These are phyloP conservation scores for Podaxis sp. DNA, from an alignment of 768 basidiomycete species.

Conservation along the genomic window DNA sequence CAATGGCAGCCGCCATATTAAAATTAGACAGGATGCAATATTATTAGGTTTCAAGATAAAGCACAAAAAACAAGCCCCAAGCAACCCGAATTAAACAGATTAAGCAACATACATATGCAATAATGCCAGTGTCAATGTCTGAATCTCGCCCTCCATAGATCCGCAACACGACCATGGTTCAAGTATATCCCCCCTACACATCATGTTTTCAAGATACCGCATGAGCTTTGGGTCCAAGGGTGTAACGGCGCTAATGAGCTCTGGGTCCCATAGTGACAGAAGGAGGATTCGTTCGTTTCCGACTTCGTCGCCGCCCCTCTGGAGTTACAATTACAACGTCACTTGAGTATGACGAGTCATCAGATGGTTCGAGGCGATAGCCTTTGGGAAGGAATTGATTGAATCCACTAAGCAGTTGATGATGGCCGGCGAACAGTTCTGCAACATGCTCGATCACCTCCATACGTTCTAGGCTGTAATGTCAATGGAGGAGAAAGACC, in stretches of 20 bases:
- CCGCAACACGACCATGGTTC: not conserved
- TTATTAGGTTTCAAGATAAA: conserved; percentile 6
- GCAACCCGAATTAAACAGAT: conserved; percentile 13
- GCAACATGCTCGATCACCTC: conserved; percentile 16
- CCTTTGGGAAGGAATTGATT: conserved; percentile 16
- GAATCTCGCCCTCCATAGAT: not conserved
- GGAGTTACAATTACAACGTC: conserved; percentile 13
- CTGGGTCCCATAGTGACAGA: not conserved
- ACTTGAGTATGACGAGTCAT: conserved; percentile 10
- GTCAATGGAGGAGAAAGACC: not conserved
- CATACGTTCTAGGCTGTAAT: conserved; percentile 10
- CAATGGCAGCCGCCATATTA: too few species aligned
- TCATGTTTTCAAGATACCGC: not conserved
- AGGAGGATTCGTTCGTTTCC: not conserved
- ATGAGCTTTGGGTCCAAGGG: not conserved
- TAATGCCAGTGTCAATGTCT: conserved; percentile 3
- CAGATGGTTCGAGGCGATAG: conserved; percentile 15
- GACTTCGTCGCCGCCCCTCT: conserved; percentile 7
- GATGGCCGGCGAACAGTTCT: conserved; percentile 13
- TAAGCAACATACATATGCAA: conserved; percentile 14
- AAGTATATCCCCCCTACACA: not conserved
- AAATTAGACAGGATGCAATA: conserved; percentile 3
- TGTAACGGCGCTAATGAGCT: not conserved
- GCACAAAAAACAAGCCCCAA: conserved; percentile 1
- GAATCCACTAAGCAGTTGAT: conserved; percentile 15